Percentiles rank a stretch among this genome's conserved stretches.
These are phyloP conservation scores for Cicer bijugum DNA, from an alignment of 306 rosid genomes.

Conservation along the genomic window DNA sequence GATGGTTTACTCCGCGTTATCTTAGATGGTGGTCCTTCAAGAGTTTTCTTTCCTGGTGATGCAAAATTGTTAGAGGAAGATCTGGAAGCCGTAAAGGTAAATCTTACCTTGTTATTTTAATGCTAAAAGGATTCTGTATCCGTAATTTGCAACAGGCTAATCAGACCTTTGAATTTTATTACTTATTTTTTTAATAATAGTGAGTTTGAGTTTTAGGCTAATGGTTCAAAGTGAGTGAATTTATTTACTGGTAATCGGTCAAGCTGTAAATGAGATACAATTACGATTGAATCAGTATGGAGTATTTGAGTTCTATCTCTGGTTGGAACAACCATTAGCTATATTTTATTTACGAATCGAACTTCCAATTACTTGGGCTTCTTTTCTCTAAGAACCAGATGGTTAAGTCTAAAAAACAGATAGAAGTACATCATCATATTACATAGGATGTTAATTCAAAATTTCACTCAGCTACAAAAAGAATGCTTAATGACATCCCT, in stretches of 20 bases:
- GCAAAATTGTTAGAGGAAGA: conserved; percentile 91
- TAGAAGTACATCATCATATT: no score
- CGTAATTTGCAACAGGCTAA: conserved; percentile 31
- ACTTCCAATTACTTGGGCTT: no score
- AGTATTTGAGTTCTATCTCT: no score
- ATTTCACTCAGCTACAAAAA: no score
- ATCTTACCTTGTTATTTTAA: conserved; percentile 31
- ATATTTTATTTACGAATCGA: no score
- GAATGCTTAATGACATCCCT: not conserved
- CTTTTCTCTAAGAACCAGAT: no score
- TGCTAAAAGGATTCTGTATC: conserved; percentile 22
- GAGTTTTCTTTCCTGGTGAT: conserved; percentile 70
- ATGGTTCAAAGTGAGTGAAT: conserved; percentile 14
- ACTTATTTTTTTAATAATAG: not conserved
- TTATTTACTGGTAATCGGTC: no score
- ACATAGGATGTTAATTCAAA: no score
- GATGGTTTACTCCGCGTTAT: conserved; percentile 94
- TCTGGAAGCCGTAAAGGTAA: conserved; percentile 91
- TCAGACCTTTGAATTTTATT: conserved; percentile 16
- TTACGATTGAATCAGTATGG: no score
- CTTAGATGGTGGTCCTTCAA: conserved; percentile 87
- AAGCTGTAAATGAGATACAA: no score
- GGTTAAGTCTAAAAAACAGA: no score
- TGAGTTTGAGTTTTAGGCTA: not conserved
- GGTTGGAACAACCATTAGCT: no score